Evolutionary conservation across 1,284 basidiomycete genomes (phyloP), one percentile per base, ranked within the genome.

Genomic region (Ceratobasidium sp.): DNA sequence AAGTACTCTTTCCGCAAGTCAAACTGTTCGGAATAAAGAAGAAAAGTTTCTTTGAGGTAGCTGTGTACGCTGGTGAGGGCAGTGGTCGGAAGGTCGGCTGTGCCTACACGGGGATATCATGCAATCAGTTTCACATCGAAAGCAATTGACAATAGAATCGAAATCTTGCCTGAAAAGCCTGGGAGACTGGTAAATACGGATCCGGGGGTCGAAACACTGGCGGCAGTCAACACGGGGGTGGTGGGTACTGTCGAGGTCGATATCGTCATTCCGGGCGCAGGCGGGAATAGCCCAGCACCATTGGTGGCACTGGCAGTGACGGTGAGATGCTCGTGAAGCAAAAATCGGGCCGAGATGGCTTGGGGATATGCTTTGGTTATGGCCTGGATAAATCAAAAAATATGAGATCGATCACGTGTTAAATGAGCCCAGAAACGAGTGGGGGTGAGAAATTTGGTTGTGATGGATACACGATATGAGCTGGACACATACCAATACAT

Each of bases 21-120:
- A 27, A 67, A 67, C 44, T 67, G 62, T n/a, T 67, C 41, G 19
- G 62, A 67, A 46, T 56, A 67, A 11, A 67, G 11, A 3, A 67
- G 25, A 36, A 67, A 67, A n/a, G 41, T 52, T 21, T 44, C 36
- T 36, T 41, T 52, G 42, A 67, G 62, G 25, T 56, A n/a, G n/a
- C 46, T 9, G 41, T 39, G 23, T 56, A 36, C 9, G 62, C 62
- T 4, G 52, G 46, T 41, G 21, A 67, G 62, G 3, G 62, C 62
- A 1, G 29, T 33, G 47, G 53, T 39, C 11, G 52, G 62, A 46
- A 67, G 46, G 36, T 67, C 62, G 11, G 62, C 27, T 27, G 52
- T 16, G 19, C 60, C 60, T 53, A 30, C 29, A 54, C 9, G 54
- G 19, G 4, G 21, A 56, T 39, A 23, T 19, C 14, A 25, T 13